phyloP scores from a whole-genome alignment of 1,284 basidiomycete species.

The Boletellus deceptivus region DNA sequence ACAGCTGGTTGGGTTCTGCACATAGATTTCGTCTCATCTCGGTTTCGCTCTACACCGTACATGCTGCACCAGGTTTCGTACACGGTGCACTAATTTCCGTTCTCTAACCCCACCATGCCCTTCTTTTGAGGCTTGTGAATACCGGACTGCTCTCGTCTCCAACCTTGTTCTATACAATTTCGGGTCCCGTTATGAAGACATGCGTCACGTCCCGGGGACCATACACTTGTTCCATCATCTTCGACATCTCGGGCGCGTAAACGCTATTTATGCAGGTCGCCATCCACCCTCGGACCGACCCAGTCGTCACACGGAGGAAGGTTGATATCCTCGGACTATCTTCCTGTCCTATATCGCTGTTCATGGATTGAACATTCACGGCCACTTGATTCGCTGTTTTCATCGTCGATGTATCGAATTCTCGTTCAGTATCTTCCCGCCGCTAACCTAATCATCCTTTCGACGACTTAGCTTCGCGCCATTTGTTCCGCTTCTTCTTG shows the following conservation, averaged over 20 bases:
- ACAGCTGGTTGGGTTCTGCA: conserved; percentile 20
- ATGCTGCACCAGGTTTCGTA: conserved; percentile 23
- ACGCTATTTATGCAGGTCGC: conserved; percentile 34
- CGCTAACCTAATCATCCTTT: conserved; percentile 36
- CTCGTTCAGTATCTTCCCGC: conserved; percentile 32
- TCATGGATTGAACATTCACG: conserved; percentile 39
- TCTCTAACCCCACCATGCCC: conserved; percentile 36
- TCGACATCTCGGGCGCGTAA: conserved; percentile 36
- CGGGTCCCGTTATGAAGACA: conserved; percentile 48
- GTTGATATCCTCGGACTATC: conserved; percentile 36
- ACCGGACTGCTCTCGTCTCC: conserved; percentile 34
- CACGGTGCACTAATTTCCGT: conserved; percentile 35
- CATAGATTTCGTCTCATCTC: conserved; percentile 27
- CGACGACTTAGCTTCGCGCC: conserved; percentile 32
- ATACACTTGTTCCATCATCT: conserved; percentile 30
- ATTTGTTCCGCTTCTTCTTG: conserved; percentile 34
- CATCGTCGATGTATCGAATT: conserved; percentile 36
- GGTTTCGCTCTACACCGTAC: conserved; percentile 26
- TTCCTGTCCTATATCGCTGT: conserved; percentile 30
- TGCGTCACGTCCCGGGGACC: conserved; percentile 56
- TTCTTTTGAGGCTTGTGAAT: conserved; percentile 36
- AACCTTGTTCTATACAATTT: conserved; percentile 28
- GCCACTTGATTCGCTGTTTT: conserved; percentile 26
- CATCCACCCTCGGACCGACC: conserved; percentile 17
- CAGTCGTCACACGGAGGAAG: conserved; percentile 22